Base-by-base conservation (phyloP, 768 basidiomycete species). In the Lentinula detonsa region DNA sequence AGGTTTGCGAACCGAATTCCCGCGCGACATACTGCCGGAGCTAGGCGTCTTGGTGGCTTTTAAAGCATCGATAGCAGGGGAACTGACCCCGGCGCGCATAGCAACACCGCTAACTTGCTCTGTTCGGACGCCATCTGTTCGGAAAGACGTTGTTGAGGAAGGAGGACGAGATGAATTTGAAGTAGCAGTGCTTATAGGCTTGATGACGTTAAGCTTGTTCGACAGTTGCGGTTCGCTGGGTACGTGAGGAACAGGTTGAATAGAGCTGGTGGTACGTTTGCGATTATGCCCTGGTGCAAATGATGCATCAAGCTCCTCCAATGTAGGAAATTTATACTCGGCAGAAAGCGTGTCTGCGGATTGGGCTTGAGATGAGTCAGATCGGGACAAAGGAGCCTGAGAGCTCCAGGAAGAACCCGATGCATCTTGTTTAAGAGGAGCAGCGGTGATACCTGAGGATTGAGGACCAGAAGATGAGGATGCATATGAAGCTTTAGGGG, bases 311-410 rank as follows among this genome's bases (percentile, higher is more conserved):
- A 95, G 76, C 62, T 91, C 89, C 69, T 96, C 95, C 45, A 97
- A 75, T 0, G 95, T 90, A 0, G 95, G 95, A 71, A 91, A 97
- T 57, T 91, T 81, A 34, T 85, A 80, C 71, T 95, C 93, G 16
- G 78, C 81, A 46, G 81, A 75, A 23, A 80, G 69, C 34, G 79
- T 76, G 21, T 79, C 76, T 43, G 69, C 5, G n/a, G 59, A 37
- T 34, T 33, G 67, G 43, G 75, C 76, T 16, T 67, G 69, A 61
- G 78, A 69, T 21, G 70, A 64, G 9, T 71, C 62, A 7, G 71
- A 67, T 28, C 72, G 66, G 50, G 76, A 69, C 48, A 76, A 61
- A 31, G 69, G 70, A 2, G 72, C 66, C 45, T 67, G 67, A 40
- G 71, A 67, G 52, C 65, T 70, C 65, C 71, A 72, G 7, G 74